These are phyloP conservation scores for Podaxis pistillaris DNA, from an alignment of 768 basidiomycete species.

Conservation along the genomic window DNA sequence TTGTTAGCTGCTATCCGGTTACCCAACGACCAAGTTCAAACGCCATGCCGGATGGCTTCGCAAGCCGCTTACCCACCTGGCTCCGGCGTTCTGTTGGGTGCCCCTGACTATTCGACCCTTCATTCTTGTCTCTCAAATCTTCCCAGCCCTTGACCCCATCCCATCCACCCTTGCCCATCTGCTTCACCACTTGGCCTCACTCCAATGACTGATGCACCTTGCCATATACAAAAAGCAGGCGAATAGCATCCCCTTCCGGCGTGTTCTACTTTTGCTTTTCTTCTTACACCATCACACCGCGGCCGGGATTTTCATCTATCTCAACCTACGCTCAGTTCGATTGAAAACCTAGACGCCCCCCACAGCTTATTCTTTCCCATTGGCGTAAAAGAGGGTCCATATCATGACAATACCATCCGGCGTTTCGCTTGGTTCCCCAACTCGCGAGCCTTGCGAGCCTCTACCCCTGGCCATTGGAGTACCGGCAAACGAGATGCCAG, in stretches of 20 bases:
- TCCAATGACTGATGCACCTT: neutral
- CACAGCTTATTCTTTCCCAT: neutral
- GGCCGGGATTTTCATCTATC: neutral
- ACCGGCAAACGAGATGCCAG: neutral
- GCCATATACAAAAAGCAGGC: neutral
- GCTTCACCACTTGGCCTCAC: neutral
- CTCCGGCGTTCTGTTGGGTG: neutral
- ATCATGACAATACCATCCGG: neutral
- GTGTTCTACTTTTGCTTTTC: neutral
- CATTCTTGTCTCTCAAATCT: neutral
- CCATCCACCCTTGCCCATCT: neutral
- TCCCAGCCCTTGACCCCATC: neutral
- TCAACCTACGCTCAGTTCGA: neutral
- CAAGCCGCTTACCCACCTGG: neutral
- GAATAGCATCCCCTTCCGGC: neutral
- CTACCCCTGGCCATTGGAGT: neutral
- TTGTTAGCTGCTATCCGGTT: too few relatives aligned
- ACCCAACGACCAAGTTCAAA: too few relatives aligned
- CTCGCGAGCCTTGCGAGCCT: neutral
- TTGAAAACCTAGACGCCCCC: neutral
- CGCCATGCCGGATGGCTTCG: neutral
- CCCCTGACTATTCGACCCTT: neutral
- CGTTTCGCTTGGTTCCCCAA: neutral
- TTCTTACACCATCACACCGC: neutral
- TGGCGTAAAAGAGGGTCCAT: neutral